Percentiles rank a stretch among this genome's conserved stretches.
Evolutionary conservation across 1,139 yeast genomes (phyloP).

Genomic region (Hansenula sp.): DNA sequence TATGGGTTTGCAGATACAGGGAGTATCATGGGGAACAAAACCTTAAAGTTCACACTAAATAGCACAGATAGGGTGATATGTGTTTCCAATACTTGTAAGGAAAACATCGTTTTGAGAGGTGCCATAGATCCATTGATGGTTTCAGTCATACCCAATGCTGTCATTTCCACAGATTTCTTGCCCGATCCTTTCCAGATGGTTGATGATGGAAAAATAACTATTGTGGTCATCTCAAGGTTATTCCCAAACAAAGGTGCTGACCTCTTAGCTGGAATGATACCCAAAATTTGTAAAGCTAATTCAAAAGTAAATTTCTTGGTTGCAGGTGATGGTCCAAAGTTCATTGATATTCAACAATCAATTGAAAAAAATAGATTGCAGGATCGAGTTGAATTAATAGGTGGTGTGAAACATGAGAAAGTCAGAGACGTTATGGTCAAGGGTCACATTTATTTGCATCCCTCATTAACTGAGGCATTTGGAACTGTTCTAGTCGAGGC

Average conservation of each 20-base stretch:
- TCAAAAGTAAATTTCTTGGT: constrained; percentile 72
- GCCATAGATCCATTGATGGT: constrained; percentile 73
- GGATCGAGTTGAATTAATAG: constrained; percentile 81
- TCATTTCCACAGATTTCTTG: constrained; percentile 73
- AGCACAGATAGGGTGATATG: constrained; percentile 93
- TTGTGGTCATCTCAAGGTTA: constrained; percentile 86
- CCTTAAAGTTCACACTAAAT: constrained; percentile 75
- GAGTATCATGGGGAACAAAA: constrained; percentile 81
- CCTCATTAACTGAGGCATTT: constrained; percentile 94
- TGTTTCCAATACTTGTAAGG: constrained; percentile 96
- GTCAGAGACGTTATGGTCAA: constrained; percentile 90
- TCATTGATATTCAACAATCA: constrained; percentile 92
- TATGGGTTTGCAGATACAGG: constrained; percentile 91
- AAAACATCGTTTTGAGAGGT: constrained; percentile 88
- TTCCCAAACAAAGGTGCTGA: constrained; percentile 98
- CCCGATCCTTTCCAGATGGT: constrained; percentile 41
- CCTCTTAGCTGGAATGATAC: constrained; percentile 78
- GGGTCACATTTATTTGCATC: constrained; percentile 93
- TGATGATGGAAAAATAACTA: constrained; percentile 42
- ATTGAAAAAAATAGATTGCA: constrained; percentile 83
- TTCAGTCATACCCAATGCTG: constrained; percentile 96
- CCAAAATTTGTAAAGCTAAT: constrained; percentile 66
- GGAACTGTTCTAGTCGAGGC: constrained; percentile 98
- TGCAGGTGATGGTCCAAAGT: constrained; percentile 98
- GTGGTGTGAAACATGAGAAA: constrained; percentile 87